Base-by-base conservation (phyloP, 257 asterid species). In the Misopates orontium region DNA sequence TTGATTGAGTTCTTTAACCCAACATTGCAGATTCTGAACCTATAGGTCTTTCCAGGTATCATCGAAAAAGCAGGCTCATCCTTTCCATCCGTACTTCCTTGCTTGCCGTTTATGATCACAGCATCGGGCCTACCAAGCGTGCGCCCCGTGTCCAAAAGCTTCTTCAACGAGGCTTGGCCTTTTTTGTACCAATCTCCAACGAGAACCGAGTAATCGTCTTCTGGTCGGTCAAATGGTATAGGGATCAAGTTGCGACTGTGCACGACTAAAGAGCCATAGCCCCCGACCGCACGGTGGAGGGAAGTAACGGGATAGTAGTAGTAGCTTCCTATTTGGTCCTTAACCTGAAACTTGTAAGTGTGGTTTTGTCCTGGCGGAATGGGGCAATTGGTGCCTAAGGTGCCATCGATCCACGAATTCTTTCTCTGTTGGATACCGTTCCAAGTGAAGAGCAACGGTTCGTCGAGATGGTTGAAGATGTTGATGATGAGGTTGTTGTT, bases 331-430 rank as follows among this genome's bases (percentile, higher is more conserved):
- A 85, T 83, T 45, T 83, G 89, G 28, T 83, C 89, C 79, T 83
- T 83, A 32, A 80, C 86, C 59, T 83, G 88, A 62, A 85, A 85
- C 0, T 60, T 56, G 64, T 64, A 67, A 6, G 93, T 85, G 51
- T 22, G 69, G 66, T 85, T 85, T 4, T 79, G 52, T 1, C 84
- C 89, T 0, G 90, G 89, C 0, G 0, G 70, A 28, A 85, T 83
- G 0, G 93, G 93, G 70, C 93, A 85, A n/a, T 55, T 79, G 14
- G 83, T 81, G 48, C 84, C 89, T 0, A 16, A 14, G 0, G 63
- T 44, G 24, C 93, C 93, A 3, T 85, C 93, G 24, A 56, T 70
- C 93, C 93, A 85, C 0, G 89, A 81, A 39, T 85, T 85, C 68
- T 83, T 83, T 53, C 90, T 59, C 66, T 80, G 89, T 47, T 83